A percentile compares a stretch with the other conserved stretches of the same genome.
phyloP scores from a whole-genome alignment of 2,329 filamentous ascomycete species.

The Penicillium sp. region DNA sequence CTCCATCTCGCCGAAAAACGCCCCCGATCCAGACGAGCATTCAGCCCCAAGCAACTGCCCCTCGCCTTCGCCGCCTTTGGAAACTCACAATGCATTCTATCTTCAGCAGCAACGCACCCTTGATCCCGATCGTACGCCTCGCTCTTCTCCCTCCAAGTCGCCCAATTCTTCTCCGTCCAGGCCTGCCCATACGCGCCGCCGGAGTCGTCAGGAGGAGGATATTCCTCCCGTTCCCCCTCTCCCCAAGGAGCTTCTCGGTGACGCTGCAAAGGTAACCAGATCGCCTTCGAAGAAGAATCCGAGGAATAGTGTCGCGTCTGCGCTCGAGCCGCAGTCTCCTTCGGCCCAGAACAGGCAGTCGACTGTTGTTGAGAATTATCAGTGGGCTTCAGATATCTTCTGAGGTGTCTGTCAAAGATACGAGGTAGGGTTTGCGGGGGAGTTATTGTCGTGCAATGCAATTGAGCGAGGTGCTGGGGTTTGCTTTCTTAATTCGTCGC shows the following conservation, averaged over 20 bases:
- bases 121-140: constrained; percentile 20
- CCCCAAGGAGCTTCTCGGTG: constrained; percentile 33
- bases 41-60: constrained; percentile 5
- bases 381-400: constrained; percentile 47
- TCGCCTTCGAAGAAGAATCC: constrained; percentile 23
- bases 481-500: not conserved
- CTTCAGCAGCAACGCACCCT: constrained; percentile 25
- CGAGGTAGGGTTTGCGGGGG: no score
- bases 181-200: constrained; percentile 16
- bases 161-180: constrained; percentile 14
- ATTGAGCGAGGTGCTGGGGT: not conserved
- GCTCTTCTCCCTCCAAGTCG: constrained; percentile 16
- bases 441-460: not conserved
- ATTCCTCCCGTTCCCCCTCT: constrained; percentile 44
- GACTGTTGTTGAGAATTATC: constrained; percentile 30
- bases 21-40: not conserved
- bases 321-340: constrained; percentile 5
- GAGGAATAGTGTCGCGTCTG: constrained; percentile 1
- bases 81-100: constrained; percentile 15
- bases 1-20: constrained; percentile 13
- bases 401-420: constrained; percentile 17
- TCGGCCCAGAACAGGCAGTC: constrained; percentile 7
- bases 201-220: constrained; percentile 26
- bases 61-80: constrained; percentile 12
- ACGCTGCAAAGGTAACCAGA: constrained; percentile 29